These are phyloP conservation scores for Diversispora epigaea DNA, from an alignment of 192 early-diverging fungal species.

Conservation along the genomic window DNA sequence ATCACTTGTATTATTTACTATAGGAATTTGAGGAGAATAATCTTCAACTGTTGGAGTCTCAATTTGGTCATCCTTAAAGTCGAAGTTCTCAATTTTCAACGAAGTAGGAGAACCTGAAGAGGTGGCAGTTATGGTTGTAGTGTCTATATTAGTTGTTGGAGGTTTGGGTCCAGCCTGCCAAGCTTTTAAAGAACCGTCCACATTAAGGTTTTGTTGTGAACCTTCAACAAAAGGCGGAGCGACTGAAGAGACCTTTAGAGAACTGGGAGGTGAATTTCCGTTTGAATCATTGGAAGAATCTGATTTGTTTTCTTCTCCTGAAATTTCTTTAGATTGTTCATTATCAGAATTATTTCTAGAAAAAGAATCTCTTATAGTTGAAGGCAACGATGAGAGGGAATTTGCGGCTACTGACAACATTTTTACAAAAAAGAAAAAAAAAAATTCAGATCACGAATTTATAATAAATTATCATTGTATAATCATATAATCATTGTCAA, in stretches of 20 bases:
- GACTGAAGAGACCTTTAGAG: neutral
- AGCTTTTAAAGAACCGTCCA: neutral
- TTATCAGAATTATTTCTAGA: constrained; percentile 2
- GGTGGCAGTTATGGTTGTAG: neutral
- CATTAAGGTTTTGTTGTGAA: neutral
- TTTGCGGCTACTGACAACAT: neutral
- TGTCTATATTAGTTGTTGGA: constrained; percentile 16
- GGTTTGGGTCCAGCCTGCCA: neutral
- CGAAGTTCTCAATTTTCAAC: constrained; percentile 10
- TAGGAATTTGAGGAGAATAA: neutral
- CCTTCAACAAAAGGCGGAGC: neutral
- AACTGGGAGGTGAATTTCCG: neutral
- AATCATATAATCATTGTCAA: no score
- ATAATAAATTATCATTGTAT: no score
- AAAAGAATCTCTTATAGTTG: constrained; percentile 4
- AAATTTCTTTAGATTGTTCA: constrained; percentile 6
- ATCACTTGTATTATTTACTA: neutral
- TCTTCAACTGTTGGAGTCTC: neutral
- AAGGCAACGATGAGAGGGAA: neutral
- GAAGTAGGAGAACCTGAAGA: neutral
- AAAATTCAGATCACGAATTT: neutral
- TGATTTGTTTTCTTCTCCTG: neutral
- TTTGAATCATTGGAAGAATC: neutral
- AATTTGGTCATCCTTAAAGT: neutral
- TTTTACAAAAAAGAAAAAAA: neutral